Conservation (phyloP, 2,329 filamentous ascomycete genomes). For the Phyllosticta ampelicida region DNA sequence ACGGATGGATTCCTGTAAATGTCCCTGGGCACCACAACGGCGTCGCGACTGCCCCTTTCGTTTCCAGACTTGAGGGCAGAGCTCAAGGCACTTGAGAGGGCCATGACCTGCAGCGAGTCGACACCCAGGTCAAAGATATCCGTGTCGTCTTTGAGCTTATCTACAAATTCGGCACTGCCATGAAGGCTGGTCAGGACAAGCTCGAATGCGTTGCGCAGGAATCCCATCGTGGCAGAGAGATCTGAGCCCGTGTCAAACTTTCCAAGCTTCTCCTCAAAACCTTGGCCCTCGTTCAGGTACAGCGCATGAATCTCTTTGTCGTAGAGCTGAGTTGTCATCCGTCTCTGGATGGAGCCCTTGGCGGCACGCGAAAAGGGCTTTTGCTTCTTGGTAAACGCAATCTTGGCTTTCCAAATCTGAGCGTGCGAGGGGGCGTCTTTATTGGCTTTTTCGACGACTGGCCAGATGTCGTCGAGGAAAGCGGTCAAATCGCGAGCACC, state of each 20-base stretch:
- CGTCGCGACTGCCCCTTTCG: not conserved
- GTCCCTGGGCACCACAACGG: constrained; percentile 17
- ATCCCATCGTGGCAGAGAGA: constrained; percentile 8
- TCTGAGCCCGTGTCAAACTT: constrained; percentile 8
- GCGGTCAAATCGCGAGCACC: constrained; percentile 8
- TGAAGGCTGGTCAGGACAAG: constrained; percentile 8
- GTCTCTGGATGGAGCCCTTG: constrained; percentile 37
- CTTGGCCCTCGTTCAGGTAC: constrained; percentile 20
- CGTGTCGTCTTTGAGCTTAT: constrained; percentile 9
- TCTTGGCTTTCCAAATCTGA: constrained; percentile 32
- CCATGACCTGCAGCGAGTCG: constrained; percentile 25
- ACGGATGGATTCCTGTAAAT: constrained; percentile 25
- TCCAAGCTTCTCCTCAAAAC: constrained; percentile 8
- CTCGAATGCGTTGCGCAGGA: constrained; percentile 12
- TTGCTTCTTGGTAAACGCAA: constrained; percentile 30
- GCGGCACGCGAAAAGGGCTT: constrained; percentile 37
- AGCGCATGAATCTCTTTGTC: constrained; percentile 35
- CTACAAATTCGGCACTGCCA: not conserved
- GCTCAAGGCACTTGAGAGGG: constrained; percentile 15
- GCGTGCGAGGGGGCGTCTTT: constrained; percentile 29
- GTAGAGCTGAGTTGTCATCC: constrained; percentile 31
- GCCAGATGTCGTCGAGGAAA: constrained; percentile 37
- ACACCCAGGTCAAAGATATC: constrained; percentile 24
- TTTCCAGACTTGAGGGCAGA: constrained; percentile 12
- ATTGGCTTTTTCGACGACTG: constrained; percentile 35